Evolutionary conservation across 352 stramenopile genomes (phyloP).

Genomic region (Pythium vanterpoolii): DNA sequence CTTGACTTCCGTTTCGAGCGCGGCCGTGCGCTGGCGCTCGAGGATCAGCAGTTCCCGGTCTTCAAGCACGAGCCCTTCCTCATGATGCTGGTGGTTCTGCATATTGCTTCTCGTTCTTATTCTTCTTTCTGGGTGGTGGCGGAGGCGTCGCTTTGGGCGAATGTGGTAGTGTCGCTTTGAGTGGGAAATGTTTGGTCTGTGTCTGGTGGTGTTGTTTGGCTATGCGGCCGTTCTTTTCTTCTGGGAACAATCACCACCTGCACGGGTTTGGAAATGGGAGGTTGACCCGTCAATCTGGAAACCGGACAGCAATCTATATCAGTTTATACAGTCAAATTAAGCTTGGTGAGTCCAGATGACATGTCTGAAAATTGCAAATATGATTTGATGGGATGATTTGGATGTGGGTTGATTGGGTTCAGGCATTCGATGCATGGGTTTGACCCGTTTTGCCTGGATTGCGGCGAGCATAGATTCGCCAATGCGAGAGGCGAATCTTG

Average conservation of each 20-base stretch:
- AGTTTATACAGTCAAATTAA: no score
- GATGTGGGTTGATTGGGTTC: not conserved
- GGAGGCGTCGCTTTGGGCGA: no score
- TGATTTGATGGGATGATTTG: not conserved
- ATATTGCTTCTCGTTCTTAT: conserved; percentile 7
- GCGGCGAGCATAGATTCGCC: conserved; percentile 6
- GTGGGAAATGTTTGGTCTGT: no score
- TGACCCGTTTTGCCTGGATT: not conserved
- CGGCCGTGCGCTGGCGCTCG: conserved; percentile 71
- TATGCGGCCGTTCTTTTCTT: conserved; percentile 14
- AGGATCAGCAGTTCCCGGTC: conserved; percentile 59
- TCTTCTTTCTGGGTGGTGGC: no score
- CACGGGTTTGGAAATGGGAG: not conserved
- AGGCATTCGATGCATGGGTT: not conserved
- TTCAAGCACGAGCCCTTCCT: conserved; percentile 29
- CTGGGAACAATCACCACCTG: conserved; percentile 14
- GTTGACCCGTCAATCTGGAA: not conserved
- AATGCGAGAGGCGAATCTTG: not conserved
- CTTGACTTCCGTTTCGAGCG: conserved; percentile 66
- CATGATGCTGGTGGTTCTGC: conserved; percentile 28
- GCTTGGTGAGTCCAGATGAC: no score
- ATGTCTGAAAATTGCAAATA: no score
- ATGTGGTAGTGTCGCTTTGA: no score
- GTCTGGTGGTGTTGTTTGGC: not conserved
- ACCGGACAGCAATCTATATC: no score